Percentiles rank a stretch among this genome's conserved stretches.
Evolutionary conservation across 2,329 filamentous ascomycete species (phyloP).

Genomic region (Chlorencoelia australis): DNA sequence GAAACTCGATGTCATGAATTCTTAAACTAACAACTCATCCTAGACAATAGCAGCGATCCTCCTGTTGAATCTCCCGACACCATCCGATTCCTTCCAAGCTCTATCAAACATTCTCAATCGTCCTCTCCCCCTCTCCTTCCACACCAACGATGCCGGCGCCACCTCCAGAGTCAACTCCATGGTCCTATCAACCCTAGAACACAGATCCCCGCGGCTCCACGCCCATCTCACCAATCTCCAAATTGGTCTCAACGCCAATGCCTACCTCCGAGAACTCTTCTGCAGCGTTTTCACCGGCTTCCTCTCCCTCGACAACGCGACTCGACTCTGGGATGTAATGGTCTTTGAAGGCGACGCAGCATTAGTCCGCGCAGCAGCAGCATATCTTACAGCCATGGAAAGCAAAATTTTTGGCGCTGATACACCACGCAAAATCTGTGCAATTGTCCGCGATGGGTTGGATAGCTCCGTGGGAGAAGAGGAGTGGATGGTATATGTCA

Average conservation of each 20-base stretch:
- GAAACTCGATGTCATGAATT: background rate
- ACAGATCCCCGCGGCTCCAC: conserved; percentile 55
- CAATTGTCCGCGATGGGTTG: conserved; percentile 12
- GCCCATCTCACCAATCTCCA: conserved; percentile 47
- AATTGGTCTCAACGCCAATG: conserved; percentile 35
- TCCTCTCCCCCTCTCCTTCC: conserved; percentile 64
- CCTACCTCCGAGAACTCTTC: conserved; percentile 52
- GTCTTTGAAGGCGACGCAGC: conserved; percentile 71
- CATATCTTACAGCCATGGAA: conserved; percentile 46
- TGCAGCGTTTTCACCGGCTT: conserved; percentile 52
- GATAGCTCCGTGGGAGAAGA: conserved; percentile 17
- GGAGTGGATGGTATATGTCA: conserved; percentile 20
- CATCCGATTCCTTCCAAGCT: conserved; percentile 56
- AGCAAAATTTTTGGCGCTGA: conserved; percentile 35
- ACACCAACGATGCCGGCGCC: conserved; percentile 57
- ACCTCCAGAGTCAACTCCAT: conserved; percentile 60
- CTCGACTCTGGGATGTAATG: conserved; percentile 71
- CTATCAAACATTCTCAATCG: conserved; percentile 72
- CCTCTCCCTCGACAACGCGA: conserved; percentile 58
- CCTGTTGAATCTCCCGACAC: conserved; percentile 57
- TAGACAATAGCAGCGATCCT: conserved; percentile 64
- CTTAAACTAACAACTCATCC: background rate
- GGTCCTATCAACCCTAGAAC: conserved; percentile 53
- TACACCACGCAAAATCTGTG: conserved; percentile 14
- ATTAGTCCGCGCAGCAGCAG: conserved; percentile 61